A percentile compares a stretch with the other conserved stretches of the same genome.
Evolutionary conservation across 2,329 filamentous ascomycete species (phyloP).

Genomic region (Curvularia lunata): DNA sequence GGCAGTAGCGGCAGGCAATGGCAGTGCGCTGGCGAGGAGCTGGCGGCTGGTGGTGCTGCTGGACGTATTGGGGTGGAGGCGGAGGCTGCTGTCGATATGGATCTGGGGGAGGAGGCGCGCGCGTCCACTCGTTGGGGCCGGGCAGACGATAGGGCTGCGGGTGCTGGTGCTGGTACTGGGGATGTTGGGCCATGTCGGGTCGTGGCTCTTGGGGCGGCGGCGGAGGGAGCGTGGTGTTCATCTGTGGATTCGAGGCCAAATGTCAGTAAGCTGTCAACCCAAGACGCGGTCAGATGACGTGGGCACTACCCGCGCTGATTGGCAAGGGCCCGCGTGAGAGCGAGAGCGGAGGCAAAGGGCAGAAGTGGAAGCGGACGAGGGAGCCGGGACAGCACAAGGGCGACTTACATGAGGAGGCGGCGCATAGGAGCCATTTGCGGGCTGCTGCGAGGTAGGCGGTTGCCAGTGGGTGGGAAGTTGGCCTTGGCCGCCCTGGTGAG

Average conservation of each 20-base stretch:
- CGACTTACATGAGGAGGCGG: conserved; percentile 47
- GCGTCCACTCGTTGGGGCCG: conserved; percentile 56
- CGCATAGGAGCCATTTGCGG: conserved; percentile 46
- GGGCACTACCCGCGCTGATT: background rate
- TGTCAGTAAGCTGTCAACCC: conserved; percentile 24
- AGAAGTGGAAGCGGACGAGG: background rate
- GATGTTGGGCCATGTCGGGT: conserved; percentile 56
- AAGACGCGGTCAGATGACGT: conserved; percentile 20
- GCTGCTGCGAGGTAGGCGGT: conserved; percentile 44
- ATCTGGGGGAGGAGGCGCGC: conserved; percentile 47
- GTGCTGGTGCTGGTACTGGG: conserved; percentile 49
- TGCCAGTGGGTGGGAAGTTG: conserved; percentile 50
- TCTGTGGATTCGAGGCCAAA: conserved; percentile 33
- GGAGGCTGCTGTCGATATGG: conserved; percentile 51
- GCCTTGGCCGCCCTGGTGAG: conserved; percentile 46
- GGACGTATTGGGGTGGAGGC: conserved; percentile 49
- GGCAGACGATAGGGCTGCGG: conserved; percentile 55
- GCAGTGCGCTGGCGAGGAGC: conserved; percentile 66
- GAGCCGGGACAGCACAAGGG: background rate
- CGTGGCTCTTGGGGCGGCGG: conserved; percentile 48
- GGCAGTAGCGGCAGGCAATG: conserved; percentile 66
- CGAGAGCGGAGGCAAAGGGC: background rate
- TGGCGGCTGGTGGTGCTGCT: conserved; percentile 51
- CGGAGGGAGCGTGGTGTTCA: conserved; percentile 42
- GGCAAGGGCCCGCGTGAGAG: background rate